Evolutionary conservation across 169 alveolate species (phyloP), one percentile per base, ranked within the genome.

Genomic region (Eimeria sp.): DNA sequence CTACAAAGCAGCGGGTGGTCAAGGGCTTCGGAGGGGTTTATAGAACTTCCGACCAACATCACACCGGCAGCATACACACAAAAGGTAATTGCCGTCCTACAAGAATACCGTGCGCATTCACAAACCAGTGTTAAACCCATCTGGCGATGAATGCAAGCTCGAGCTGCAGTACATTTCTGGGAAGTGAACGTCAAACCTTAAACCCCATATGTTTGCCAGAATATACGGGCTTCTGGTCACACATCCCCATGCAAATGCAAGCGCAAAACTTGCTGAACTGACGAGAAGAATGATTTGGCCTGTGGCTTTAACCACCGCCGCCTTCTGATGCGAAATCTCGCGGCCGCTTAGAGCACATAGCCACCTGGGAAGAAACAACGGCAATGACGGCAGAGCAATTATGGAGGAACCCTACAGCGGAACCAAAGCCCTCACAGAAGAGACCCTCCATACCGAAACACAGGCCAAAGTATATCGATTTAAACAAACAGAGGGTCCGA

Each of bases 321-420:
- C 95, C 63, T 92, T 92, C 54, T 92, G 95, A 34, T 76, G 88
- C 70, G 95, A 75, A 51, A 92, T 92, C 45, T 82, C 92, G 5
- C 95, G 65, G 65, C 89, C 78, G 57, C 91, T 75, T 14, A 92
- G 65, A 34, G 90, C 80, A 54, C 95, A 92, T 20, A 78, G 76
- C 95, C 95, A 92, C 76, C 95, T 92, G 92, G 34, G 58, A 25
- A 30, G 78, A 25, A 47, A 47, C 20, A 78, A 18, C 11, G 45
- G 7, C 18, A 25, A 49, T 11, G 40, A 47, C 7, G 45, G 18
- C 61, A 78, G 25, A n/a, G 5, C 9, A 51, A 11, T n/a, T 49
- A 43, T 25, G 25, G 14, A 0, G 54, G 54, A 70, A 70, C 11
- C n/a, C 27, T 5, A 9, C 51, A 47, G 0, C 9, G 27, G 61